Evolutionary conservation across 805 yeast genomes (phyloP).

Genomic region (Vanderwaltozyma tropicalis): DNA sequence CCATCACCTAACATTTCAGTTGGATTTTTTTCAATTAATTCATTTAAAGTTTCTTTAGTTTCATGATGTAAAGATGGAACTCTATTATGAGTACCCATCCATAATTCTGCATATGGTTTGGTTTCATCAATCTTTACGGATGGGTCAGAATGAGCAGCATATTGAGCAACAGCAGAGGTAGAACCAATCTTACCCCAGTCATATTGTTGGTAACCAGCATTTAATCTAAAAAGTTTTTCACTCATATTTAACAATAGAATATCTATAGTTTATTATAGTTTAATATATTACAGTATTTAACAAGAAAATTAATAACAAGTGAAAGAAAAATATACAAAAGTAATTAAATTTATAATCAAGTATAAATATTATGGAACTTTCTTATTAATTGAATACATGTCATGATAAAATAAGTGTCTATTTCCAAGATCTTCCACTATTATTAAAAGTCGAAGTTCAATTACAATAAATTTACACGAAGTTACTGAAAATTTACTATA

Average conservation of each 20-base stretch:
- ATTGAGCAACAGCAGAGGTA: conserved; percentile 79
- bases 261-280: background rate
- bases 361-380: no score
- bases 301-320: no score
- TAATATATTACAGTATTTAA: no score
- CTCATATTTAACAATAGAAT: conserved; percentile 4
- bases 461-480: no score
- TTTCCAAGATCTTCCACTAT: no score
- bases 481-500: no score
- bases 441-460: no score
- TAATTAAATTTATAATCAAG: no score
- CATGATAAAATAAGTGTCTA: no score
- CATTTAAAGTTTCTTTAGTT: conserved; percentile 51
- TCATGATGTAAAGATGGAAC: conserved; percentile 63
- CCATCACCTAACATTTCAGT: conserved; percentile 44
- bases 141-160: conserved; percentile 63
- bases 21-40: conserved; percentile 53
- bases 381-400: no score
- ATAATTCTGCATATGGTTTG: conserved; percentile 90
- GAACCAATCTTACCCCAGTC: conserved; percentile 86
- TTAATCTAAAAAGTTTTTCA: conserved; percentile 31
- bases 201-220: conserved; percentile 56
- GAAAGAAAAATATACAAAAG: no score
- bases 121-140: conserved; percentile 50
- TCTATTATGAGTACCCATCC: conserved; percentile 99